Conservation (phyloP, 257 asterid species). For the Nicotiana obtusifolia region DNA sequence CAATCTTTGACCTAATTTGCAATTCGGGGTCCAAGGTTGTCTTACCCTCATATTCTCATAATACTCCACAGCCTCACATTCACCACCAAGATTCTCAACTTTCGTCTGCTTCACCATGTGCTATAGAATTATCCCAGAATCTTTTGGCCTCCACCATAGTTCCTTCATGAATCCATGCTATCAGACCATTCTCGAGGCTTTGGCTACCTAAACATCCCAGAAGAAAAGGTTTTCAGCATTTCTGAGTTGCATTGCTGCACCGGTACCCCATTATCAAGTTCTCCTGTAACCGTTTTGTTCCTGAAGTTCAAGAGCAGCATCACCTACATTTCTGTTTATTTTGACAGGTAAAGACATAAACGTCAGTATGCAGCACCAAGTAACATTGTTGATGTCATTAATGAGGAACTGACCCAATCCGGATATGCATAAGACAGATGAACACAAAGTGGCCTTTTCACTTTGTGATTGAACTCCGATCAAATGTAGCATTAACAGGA, state of each 20-base stretch:
- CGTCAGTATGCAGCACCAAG: not conserved
- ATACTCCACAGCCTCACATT: not conserved
- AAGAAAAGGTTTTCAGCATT: not conserved
- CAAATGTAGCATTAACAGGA: not conserved
- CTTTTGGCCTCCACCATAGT: not conserved
- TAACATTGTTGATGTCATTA: not conserved
- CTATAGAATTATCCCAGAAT: not conserved
- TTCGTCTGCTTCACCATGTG: not conserved
- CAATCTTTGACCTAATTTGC: not conserved
- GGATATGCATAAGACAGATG: not conserved
- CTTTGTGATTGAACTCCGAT: not conserved
- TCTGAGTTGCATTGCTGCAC: not conserved
- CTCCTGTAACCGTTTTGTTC: not conserved
- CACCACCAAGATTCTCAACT: not conserved
- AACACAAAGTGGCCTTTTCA: not conserved
- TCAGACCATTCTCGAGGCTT: not conserved
- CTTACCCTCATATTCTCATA: not conserved
- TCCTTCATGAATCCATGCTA: not conserved
- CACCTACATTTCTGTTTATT: not conserved
- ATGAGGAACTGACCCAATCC: not conserved
- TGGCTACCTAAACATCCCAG: not conserved
- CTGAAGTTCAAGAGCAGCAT: not conserved
- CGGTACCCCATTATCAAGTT: not conserved
- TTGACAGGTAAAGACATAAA: not conserved
- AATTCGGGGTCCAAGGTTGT: not conserved